Base-by-base conservation (phyloP, 1,139 yeast species). In the Torulaspora globosa region DNA sequence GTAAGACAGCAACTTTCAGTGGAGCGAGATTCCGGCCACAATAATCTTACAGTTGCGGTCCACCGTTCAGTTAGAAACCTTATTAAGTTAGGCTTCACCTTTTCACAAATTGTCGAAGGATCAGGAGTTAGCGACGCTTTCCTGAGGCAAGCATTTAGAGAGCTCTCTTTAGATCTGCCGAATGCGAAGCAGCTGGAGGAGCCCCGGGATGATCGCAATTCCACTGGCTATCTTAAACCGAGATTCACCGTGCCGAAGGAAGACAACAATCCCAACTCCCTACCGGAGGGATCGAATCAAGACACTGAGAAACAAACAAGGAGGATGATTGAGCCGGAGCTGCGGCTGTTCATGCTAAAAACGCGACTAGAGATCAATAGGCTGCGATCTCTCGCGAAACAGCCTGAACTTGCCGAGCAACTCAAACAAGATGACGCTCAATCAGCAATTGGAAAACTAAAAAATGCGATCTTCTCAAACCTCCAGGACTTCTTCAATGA, bases 21-120 rank as follows among this genome's bases (percentile, higher is more conserved):
- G n/a, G n/a, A 15, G n/a, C 34, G 18, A 18, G 34, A 6, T 15
- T 5, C 15, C n/a, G 21, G 21, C 5, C 24, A 31, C 29, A 21
- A 14, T 11, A 32, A 32, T 14, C 33, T 43, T 9, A 32, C 21
- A 11, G 12, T 35, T 12, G 39, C 40, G 15, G 43, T 54, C 18
- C 31, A 36, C 21, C 42, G 42, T 12, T 54, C 58, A 19, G 36
- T 55, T 2, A 38, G 33, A 12, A 47, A 38, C 6, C 41, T 57
- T 11, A 37, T 49, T 4, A 39, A 53, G 26, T 41, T 49, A 8
- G 57, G 56, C 1, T 49, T 43, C 26, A 27, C 41, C n/a, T 57
- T 52, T 30, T 42, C 40, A 16, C 39, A 39, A 16, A 44, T 56
- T 23, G 7, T 41, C 5, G 24, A 33, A 16, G 49, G 48, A 23